A percentile compares a stretch with the other conserved stretches of the same genome.
These are phyloP conservation scores for Dichotomopilus funicola DNA, from an alignment of 2,329 filamentous ascomycete genomes.

Conservation along the genomic window DNA sequence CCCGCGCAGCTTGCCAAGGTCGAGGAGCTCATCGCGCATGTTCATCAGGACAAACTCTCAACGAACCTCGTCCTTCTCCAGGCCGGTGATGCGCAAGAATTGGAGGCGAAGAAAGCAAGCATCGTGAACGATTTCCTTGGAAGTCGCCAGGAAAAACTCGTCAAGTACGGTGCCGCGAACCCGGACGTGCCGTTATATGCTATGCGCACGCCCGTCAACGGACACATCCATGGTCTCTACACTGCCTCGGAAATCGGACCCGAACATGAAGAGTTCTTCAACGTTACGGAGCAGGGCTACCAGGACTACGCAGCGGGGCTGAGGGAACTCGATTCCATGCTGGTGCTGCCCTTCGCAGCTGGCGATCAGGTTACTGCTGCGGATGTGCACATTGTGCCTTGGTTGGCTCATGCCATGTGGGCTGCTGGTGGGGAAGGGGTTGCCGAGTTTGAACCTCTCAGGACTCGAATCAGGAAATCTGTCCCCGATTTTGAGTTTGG, in stretches of 20 bases:
- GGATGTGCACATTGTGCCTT: not conserved
- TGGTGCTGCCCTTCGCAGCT: not conserved
- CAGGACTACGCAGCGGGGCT: not conserved
- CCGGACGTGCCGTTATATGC: not conserved
- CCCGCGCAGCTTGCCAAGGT: not conserved
- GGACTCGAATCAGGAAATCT: not conserved
- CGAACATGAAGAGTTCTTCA: not conserved
- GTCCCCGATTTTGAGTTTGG: not conserved
- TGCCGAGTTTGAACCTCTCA: not conserved
- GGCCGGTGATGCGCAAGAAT: not conserved
- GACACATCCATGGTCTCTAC: not conserved
- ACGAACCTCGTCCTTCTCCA: not conserved
- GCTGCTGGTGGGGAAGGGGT: not conserved
- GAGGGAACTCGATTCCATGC: not conserved
- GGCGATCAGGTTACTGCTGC: not conserved
- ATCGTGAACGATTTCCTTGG: not conserved
- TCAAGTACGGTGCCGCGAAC: not conserved
- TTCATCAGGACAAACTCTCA: not conserved
- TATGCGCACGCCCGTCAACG: not conserved
- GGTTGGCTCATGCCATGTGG: not conserved
- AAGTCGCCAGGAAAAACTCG: not conserved
- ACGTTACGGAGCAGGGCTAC: not conserved
- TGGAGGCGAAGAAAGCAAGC: not conserved
- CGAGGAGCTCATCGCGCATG: not conserved
- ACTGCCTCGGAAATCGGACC: not conserved